A percentile compares a stretch with the other conserved stretches of the same genome.
phyloP scores from a whole-genome alignment of 78 protist genomes.

The Ministeria vibrans region DNA sequence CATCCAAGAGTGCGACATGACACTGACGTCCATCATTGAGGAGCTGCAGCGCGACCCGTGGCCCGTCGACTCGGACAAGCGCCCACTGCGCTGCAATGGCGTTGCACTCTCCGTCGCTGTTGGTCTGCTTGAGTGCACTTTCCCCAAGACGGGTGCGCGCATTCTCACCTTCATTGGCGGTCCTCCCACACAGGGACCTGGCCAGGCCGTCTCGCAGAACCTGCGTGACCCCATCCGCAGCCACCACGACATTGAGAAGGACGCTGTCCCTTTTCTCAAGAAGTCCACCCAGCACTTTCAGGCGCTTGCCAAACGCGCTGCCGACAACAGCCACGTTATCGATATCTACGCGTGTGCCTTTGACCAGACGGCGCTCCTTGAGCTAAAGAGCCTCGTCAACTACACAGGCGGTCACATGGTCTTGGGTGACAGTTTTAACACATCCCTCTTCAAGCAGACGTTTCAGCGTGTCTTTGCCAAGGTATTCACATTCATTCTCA shows the following conservation, averaged over 20 bases:
- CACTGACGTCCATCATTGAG: constrained; percentile 76
- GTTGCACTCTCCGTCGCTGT: constrained; percentile 87
- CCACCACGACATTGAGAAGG: constrained; percentile 74
- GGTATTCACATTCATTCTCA: no score
- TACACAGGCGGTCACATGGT: constrained; percentile 73
- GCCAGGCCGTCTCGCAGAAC: constrained; percentile 55
- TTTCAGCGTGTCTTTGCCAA: constrained; percentile 51
- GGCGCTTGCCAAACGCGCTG: constrained; percentile 55
- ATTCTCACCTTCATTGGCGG: constrained; percentile 88
- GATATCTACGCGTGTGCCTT: constrained; percentile 76
- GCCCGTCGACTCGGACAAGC: constrained; percentile 67
- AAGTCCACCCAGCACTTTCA: constrained; percentile 56
- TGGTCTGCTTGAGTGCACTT: constrained; percentile 44
- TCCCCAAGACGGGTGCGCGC: constrained; percentile 73
- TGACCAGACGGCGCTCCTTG: constrained; percentile 87
- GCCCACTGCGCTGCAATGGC: constrained; percentile 77
- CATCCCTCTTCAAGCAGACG: constrained; percentile 72
- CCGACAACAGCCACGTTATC: constrained; percentile 57
- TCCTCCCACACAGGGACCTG: constrained; percentile 91
- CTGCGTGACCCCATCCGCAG: constrained; percentile 77
- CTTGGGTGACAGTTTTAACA: constrained; percentile 76
- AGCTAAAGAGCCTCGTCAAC: constrained; percentile 66
- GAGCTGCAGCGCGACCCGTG: constrained; percentile 87
- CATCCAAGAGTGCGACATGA: constrained; percentile 70
- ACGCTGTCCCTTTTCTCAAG: constrained; percentile 48